Conservation (phyloP, 2,329 filamentous ascomycete genomes). For the Aspergillus brasiliensis region DNA sequence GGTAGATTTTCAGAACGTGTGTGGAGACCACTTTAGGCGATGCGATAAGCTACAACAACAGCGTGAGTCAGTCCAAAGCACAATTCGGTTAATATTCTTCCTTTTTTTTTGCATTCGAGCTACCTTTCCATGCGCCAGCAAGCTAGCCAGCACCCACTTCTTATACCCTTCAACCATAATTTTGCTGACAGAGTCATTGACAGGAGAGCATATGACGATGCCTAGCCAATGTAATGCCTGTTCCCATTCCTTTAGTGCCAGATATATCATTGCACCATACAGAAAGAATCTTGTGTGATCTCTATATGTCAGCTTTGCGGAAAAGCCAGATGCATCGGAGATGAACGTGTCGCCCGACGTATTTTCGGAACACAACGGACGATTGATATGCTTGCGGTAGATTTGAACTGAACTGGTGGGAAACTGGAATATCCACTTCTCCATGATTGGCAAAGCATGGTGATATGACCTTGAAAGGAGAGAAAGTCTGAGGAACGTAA, state of each 20-base stretch:
- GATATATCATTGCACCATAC: constrained; percentile 65
- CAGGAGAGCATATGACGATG: constrained; percentile 68
- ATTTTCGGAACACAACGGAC: constrained; percentile 33
- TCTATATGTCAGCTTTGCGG: constrained; percentile 41
- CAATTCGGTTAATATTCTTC: background rate
- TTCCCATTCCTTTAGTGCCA: constrained; percentile 62
- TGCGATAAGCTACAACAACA: constrained; percentile 41
- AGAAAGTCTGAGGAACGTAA: constrained; percentile 44
- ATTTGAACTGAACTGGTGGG: constrained; percentile 31
- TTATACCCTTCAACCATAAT: constrained; percentile 89
- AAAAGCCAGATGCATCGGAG: constrained; percentile 41
- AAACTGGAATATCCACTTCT: constrained; percentile 46
- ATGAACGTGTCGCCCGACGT: constrained; percentile 39
- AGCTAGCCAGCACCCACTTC: constrained; percentile 79
- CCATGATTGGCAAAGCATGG: constrained; percentile 44
- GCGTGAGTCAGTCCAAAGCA: constrained; percentile 6
- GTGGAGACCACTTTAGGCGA: constrained; percentile 60
- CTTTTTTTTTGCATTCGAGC: constrained; percentile 7
- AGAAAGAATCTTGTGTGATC: constrained; percentile 67
- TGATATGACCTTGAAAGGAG: constrained; percentile 45
- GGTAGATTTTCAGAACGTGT: constrained; percentile 59
- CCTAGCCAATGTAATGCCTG: constrained; percentile 65
- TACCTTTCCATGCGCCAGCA: constrained; percentile 69
- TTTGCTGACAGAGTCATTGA: constrained; percentile 65
- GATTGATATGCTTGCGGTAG: constrained; percentile 24